Base-by-base conservation (phyloP, 1,284 basidiomycete species). In the Coniophora puteana region DNA sequence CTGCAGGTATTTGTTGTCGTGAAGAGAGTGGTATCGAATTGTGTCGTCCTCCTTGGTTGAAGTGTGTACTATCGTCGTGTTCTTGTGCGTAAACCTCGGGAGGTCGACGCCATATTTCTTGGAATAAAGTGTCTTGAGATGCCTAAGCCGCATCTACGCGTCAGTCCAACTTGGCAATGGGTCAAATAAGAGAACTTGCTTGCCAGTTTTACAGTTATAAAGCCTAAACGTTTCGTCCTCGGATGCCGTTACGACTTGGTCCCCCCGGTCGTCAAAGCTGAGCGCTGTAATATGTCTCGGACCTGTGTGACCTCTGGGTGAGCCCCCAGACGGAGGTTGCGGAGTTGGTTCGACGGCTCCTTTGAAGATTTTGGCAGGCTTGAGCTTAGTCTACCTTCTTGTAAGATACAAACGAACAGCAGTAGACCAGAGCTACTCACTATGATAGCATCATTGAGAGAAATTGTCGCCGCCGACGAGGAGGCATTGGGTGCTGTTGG, bases 61-160 rank as follows among this genome's bases (percentile, higher is more conserved):
- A 1, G 95, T 91, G 57, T 98, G 84, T 3, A 99, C 63, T 42
- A 98, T 85, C 4, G 85, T 80, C 0, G 82, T 82, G 45, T 78
- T 82, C 54, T 88, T 88, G 67, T 99, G 96, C 0, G 95, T 97
- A 58, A 97, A 97, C 3, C 93, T 80, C 13, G 93, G 91, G 13
- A 96, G 78, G 59, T 94, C 89, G 22, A 93, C 88, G 1, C 96
- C 96, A 62, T 99, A 99, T 63, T 99, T 99, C 62, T 94, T 92
- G 0, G 93, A 97, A 52, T 88, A 82, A 4, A 94, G 65, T 1
- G 82, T 86, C 62, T 91, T 91, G 26, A 80, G 53, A 45, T 80
- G 79, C 58, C 93, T 83, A 51, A 32, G 50, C 40, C 17, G 11
- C 22, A 17, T 29, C 45, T 50, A 46, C 48, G 45, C 39, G 41